Evolutionary conservation across 768 basidiomycete genomes (phyloP), one percentile per base, ranked within the genome.

Genomic region (Gautieria morchelliformis): DNA sequence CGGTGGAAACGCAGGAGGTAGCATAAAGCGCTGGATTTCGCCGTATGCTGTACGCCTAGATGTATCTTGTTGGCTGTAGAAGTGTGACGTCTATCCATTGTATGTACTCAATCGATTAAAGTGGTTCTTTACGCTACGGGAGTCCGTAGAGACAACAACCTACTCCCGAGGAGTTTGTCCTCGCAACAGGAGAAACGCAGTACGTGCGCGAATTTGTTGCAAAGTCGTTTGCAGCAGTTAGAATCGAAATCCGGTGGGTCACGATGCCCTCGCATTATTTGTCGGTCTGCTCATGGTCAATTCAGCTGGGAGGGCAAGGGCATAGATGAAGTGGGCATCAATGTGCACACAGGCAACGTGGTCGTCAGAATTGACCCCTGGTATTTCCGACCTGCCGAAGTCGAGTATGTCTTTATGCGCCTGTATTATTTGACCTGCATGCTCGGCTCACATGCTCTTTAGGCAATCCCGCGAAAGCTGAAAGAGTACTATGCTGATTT

Each of bases 141-240:
- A 4, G 35, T 37, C 35, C 35, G 14, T 14, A 37, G 35, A 37
- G n/a, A n/a, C 94, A 98, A 70, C 92, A 95, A 70, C 75, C 84
- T 7, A 59, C 65, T 20, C 74, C 94, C 1, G 83, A 93, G 10
- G 94, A 98, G 72, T 98, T 89, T 65, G 93, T 96, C 53, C 88
- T 96, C 47, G 93, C 93, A 0, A 96, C 93, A 1, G 93, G 93
- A 30, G 95, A 98, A 76, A 97, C 92, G 32, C 94, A 98, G 70
- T 83, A 83, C 41, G 94, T 98, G 27, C 84, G 90, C 57, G 93
- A 97, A 72, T 96, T 84, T 63, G 90, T 97, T 64, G 83, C 93
- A 67, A 92, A 89, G 71, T 70, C 95, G 19, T 97, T 98, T 69
- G 73, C 63, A 3, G 72, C 78, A 50, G 78, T 91, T 30, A 85